These are phyloP conservation scores for Huntiella bhutanensis DNA, from an alignment of 2,329 filamentous ascomycete species.

Conservation along the genomic window DNA sequence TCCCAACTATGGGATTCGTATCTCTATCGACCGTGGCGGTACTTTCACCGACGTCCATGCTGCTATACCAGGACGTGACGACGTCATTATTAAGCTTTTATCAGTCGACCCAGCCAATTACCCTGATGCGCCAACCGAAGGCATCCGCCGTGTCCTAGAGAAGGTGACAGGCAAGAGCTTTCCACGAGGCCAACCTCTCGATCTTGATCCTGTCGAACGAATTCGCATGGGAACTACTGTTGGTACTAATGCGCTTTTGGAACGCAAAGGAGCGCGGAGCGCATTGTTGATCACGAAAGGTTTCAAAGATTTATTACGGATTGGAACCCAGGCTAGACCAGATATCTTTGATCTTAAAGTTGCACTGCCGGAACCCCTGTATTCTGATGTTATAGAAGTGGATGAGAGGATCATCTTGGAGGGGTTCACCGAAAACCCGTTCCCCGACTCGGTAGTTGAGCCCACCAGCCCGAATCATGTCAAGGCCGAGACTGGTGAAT, in stretches of 20 bases:
- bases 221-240: slow-evolving; percentile 95
- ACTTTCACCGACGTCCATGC: slow-evolving; percentile 89
- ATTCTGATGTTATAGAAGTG: slow-evolving; percentile 70
- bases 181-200: slow-evolving; percentile 58
- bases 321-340: slow-evolving; percentile 78
- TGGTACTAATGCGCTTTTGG: slow-evolving; percentile 77
- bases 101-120: slow-evolving; percentile 86
- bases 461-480: slow-evolving; percentile 60
- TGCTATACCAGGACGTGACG: slow-evolving; percentile 51
- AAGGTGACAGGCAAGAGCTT: slow-evolving; percentile 59
- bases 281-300: slow-evolving; percentile 75
- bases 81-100: slow-evolving; percentile 71
- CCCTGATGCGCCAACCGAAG: slow-evolving; percentile 74
- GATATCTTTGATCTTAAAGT: slow-evolving; percentile 86
- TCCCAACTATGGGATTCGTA: slow-evolving; percentile 38
- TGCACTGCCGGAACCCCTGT: slow-evolving; percentile 68
- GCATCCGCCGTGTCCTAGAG: slow-evolving; percentile 69
- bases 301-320: slow-evolving; percentile 71
- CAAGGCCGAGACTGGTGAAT: slow-evolving; percentile 46
- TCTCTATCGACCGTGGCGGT: slow-evolving; percentile 63
- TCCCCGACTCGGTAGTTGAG: slow-evolving; percentile 33
- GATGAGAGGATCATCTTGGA: slow-evolving; percentile 82
- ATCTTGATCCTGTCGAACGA: slow-evolving; percentile 68
- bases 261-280: slow-evolving; percentile 77
- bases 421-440: slow-evolving; percentile 77